phyloP scores from a whole-genome alignment of 805 yeast genomes.

The Wickerhamiella cacticola region DNA sequence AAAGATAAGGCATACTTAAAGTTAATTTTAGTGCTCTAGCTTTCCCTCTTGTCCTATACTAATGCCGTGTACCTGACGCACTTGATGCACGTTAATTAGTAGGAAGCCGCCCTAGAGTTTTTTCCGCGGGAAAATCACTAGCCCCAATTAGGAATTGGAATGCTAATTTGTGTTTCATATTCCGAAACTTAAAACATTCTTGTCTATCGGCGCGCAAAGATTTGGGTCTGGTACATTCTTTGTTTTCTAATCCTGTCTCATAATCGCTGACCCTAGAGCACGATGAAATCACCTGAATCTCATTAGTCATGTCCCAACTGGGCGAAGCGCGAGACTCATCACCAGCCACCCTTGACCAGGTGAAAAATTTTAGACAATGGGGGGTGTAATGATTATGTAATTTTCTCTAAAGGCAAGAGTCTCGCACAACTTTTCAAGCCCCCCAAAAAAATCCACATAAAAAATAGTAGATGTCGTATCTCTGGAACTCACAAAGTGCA shows the following conservation, averaged over 20 bases:
- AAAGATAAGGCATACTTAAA: neutral
- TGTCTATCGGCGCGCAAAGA: neutral
- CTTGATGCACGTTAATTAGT: too few species aligned
- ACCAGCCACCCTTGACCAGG: neutral
- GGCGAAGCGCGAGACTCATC: neutral
- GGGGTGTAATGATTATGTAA: neutral
- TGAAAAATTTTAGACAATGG: neutral
- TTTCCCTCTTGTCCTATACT: too few species aligned
- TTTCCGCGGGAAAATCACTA: too few species aligned
- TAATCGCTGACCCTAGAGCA: neutral
- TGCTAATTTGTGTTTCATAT: too few species aligned
- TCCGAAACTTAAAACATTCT: neutral
- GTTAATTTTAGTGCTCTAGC: too few species aligned
- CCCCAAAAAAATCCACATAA: neutral
- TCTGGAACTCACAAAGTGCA: conserved; percentile 24
- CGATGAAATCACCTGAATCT: too few species aligned
- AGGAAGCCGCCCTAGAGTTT: too few species aligned
- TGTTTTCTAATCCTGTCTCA: conserved; percentile 1
- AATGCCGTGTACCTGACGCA: too few species aligned
- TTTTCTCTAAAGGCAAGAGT: neutral
- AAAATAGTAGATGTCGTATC: conserved; percentile 27
- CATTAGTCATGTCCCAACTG: too few species aligned
- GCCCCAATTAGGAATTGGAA: too few species aligned
- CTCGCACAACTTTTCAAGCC: neutral
- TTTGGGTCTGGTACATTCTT: conserved; percentile 1